These are phyloP conservation scores for Cryptosporidium sp. DNA, from an alignment of 169 alveolate genomes.

Conservation along the genomic window DNA sequence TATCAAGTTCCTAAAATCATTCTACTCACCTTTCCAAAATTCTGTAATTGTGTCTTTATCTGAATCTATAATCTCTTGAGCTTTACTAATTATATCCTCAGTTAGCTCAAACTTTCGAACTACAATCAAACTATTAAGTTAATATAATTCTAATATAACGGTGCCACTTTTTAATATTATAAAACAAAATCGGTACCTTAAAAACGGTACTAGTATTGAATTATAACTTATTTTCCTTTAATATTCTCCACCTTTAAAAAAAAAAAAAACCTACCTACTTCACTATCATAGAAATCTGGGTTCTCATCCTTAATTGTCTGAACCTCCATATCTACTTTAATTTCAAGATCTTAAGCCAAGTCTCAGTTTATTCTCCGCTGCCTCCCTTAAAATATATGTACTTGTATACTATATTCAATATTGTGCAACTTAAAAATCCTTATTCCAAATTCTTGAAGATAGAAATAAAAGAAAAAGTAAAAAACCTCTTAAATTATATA, in stretches of 20 bases:
- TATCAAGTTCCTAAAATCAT: too few species aligned
- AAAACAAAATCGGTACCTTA: too few species aligned
- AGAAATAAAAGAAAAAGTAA: too few species aligned
- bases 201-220: too few species aligned
- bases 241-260: background rate
- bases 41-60: constrained; percentile 53
- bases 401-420: too few species aligned
- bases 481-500: too few species aligned
- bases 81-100: constrained; percentile 18
- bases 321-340: background rate
- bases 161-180: too few species aligned
- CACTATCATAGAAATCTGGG: constrained; percentile 47
- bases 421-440: too few species aligned
- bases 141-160: background rate
- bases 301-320: constrained; percentile 28
- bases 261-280: constrained; percentile 38
- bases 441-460: too few species aligned
- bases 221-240: background rate
- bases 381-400: background rate
- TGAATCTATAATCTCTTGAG: constrained; percentile 36
- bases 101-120: constrained; percentile 59
- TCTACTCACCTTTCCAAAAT: constrained; percentile 68
- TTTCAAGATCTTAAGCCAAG: background rate
- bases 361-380: background rate
- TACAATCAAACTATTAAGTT: background rate